Percentiles rank a stretch among this genome's conserved stretches.
Conservation (phyloP, 495 filamentous ascomycete genomes). For the Melanomma pulvis-pyrius region DNA sequence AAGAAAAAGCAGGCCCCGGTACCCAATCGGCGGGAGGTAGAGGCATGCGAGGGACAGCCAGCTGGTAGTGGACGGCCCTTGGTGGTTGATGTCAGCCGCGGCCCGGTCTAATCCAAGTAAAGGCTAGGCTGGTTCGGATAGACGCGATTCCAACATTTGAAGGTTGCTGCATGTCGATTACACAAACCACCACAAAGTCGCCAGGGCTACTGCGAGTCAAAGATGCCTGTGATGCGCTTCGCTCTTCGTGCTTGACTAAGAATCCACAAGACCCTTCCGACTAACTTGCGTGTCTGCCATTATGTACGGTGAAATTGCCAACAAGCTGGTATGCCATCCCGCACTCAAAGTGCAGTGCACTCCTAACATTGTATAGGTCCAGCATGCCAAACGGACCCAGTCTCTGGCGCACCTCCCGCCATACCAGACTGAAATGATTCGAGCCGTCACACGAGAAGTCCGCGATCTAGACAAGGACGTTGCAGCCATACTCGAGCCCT, state of each 20-base stretch:
- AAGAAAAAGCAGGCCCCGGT: no score
- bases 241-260: neutral
- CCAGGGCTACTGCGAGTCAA: neutral
- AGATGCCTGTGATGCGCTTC: neutral
- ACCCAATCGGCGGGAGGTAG: neutral
- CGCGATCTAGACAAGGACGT: constrained; percentile 93
- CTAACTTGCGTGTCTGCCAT: constrained; percentile 1
- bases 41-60: neutral
- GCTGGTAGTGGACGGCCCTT: neutral
- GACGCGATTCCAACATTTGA: neutral
- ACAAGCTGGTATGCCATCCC: constrained; percentile 60
- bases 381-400: constrained; percentile 96
- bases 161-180: no score
- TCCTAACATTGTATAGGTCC: constrained; percentile 61
- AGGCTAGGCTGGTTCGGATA: neutral
- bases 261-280: neutral
- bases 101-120: neutral
- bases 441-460: constrained; percentile 84
- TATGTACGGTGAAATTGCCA: constrained; percentile 92
- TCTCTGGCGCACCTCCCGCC: constrained; percentile 84
- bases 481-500: constrained; percentile 75
- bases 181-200: neutral
- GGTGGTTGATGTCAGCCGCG: neutral
- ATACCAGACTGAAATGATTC: constrained; percentile 91
- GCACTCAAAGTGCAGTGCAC: neutral